Evolutionary conservation across 805 yeast genomes (phyloP).

Genomic region (Starmerella apicola): DNA sequence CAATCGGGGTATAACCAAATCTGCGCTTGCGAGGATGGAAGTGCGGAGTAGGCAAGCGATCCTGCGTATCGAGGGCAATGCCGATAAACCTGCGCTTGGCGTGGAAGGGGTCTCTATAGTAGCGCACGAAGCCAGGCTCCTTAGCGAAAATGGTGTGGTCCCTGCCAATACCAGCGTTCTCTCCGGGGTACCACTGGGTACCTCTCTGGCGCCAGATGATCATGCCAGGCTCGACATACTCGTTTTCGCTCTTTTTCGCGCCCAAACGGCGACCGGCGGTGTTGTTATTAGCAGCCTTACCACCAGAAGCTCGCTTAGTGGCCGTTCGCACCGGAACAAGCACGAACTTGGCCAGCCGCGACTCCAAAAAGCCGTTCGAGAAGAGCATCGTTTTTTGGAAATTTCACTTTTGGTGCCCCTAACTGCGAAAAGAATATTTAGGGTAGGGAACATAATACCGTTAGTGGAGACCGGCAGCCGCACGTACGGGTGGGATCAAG

Average conservation of each 20-base stretch:
- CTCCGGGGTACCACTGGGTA: constrained; percentile 88
- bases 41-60: constrained; percentile 73
- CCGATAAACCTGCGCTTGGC: constrained; percentile 87
- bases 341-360: constrained; percentile 16
- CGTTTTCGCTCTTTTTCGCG: constrained; percentile 74
- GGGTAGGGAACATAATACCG: no score
- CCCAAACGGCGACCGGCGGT: constrained; percentile 93
- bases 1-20: constrained; percentile 54
- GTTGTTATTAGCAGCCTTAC: constrained; percentile 86
- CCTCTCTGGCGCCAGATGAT: constrained; percentile 92
- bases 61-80: constrained; percentile 54
- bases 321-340: constrained; percentile 56
- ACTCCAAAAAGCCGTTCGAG: constrained; percentile 8
- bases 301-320: constrained; percentile 87
- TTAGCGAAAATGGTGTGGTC: constrained; percentile 86
- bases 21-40: constrained; percentile 81
- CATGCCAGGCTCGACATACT: constrained; percentile 65
- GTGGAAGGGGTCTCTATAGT: constrained; percentile 90
- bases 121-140: constrained; percentile 89
- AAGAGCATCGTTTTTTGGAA: constrained; percentile 6
- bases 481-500: no score
- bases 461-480: no score
- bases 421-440: no score
- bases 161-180: constrained; percentile 68
- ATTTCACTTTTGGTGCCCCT: not conserved